Conservation (phyloP, 2,329 filamentous ascomycete genomes). For the Apiospora saccharicola region DNA sequence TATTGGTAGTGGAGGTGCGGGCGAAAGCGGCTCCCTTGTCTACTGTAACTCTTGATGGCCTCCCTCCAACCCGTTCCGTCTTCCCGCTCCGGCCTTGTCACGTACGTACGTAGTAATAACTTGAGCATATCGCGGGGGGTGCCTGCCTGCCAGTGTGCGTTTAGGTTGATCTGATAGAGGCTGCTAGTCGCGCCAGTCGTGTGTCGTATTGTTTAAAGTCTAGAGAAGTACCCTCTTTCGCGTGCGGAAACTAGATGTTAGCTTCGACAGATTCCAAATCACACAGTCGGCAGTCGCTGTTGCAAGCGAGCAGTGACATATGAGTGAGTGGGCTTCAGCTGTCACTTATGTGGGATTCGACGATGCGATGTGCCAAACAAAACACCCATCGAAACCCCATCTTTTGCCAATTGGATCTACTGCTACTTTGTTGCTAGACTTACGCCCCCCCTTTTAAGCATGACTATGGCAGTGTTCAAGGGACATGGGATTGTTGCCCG, state of each 20-base stretch:
- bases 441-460: not conserved
- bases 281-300: not conserved
- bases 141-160: not conserved
- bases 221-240: not conserved
- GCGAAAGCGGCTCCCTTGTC: conserved; percentile 8
- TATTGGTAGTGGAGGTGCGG: conserved; percentile 7
- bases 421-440: not conserved
- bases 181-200: not conserved
- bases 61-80: not conserved
- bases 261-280: not conserved
- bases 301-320: not conserved
- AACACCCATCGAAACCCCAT: not conserved
- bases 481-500: not conserved
- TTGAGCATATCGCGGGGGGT: not conserved
- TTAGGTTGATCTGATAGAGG: not conserved
- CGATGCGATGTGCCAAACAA: not conserved
- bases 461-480: not conserved
- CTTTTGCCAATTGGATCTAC: not conserved
- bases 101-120: not conserved
- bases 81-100: not conserved
- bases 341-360: too few relatives aligned
- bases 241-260: not conserved
- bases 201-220: not conserved
- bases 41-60: not conserved
- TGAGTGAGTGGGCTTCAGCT: not conserved